phyloP scores from a whole-genome alignment of 176 grass and related monocot species.

The Rhynchospora pubera region DNA sequence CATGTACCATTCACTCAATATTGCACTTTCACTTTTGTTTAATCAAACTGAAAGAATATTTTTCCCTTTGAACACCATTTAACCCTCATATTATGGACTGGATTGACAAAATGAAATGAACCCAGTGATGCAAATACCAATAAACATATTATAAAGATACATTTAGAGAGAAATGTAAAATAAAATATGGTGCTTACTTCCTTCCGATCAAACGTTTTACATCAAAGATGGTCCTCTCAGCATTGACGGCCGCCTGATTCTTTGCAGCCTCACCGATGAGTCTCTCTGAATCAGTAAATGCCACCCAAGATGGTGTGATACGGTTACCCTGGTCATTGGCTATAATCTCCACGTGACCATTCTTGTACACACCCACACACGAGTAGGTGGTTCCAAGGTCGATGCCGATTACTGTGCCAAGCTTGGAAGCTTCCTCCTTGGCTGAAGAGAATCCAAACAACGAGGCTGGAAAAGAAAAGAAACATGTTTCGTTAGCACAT shows the following conservation, averaged over 20 bases:
- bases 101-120: neutral
- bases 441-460: constrained; percentile 30
- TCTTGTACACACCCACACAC: constrained; percentile 48
- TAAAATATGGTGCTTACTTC: constrained; percentile 2
- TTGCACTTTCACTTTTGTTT: neutral
- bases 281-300: constrained; percentile 60
- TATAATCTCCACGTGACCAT: constrained; percentile 50
- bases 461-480: constrained; percentile 21
- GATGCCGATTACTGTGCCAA: constrained; percentile 30
- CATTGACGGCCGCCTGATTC: constrained; percentile 57
- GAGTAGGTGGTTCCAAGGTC: constrained; percentile 51
- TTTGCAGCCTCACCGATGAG: constrained; percentile 81
- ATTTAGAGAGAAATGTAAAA: neutral
- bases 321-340: constrained; percentile 46
- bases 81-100: neutral
- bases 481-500: neutral
- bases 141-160: neutral
- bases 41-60: neutral
- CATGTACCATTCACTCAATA: neutral
- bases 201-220: constrained; percentile 59
- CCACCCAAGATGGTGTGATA: constrained; percentile 68
- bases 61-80: neutral
- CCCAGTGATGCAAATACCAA: neutral
- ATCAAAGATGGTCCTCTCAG: constrained; percentile 50
- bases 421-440: constrained; percentile 41